A percentile compares a stretch with the other conserved stretches of the same genome.
These are phyloP conservation scores for Ilyonectria destructans DNA, from an alignment of 2,329 filamentous ascomycete genomes.

Conservation along the genomic window DNA sequence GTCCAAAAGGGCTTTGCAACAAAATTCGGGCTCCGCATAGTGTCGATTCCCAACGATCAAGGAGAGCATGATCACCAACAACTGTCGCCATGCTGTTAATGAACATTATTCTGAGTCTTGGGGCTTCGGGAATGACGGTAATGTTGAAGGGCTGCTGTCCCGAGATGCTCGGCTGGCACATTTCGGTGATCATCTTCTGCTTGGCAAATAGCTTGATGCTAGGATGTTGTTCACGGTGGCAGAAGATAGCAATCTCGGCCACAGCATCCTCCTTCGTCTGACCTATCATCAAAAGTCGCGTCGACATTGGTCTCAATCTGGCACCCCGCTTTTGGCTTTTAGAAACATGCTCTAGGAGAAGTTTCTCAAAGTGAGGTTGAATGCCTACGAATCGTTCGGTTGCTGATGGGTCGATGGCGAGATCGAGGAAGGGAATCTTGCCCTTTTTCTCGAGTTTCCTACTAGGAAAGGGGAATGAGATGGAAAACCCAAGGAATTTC, in stretches of 20 bases:
- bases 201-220: not conserved
- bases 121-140: not conserved
- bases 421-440: not conserved
- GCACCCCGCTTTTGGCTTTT: not conserved
- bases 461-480: not conserved
- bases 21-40: not conserved
- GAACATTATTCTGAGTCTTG: not conserved
- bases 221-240: not conserved
- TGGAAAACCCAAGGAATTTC: not conserved
- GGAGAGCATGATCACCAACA: not conserved
- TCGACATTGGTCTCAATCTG: not conserved
- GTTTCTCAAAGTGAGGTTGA: constrained; percentile 2
- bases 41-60: not conserved
- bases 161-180: not conserved
- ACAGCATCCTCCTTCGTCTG: not conserved
- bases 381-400: not conserved
- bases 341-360: not conserved
- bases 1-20: not conserved
- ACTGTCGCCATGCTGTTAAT: not conserved
- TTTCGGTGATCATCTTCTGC: not conserved
- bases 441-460: not conserved
- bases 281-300: not conserved
- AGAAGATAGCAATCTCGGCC: not conserved
- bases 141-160: not conserved
- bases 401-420: not conserved